Evolutionary conservation across 1,284 basidiomycete genomes (phyloP), one percentile per base, ranked within the genome.

Genomic region (Lentinula novae-zelandiae): DNA sequence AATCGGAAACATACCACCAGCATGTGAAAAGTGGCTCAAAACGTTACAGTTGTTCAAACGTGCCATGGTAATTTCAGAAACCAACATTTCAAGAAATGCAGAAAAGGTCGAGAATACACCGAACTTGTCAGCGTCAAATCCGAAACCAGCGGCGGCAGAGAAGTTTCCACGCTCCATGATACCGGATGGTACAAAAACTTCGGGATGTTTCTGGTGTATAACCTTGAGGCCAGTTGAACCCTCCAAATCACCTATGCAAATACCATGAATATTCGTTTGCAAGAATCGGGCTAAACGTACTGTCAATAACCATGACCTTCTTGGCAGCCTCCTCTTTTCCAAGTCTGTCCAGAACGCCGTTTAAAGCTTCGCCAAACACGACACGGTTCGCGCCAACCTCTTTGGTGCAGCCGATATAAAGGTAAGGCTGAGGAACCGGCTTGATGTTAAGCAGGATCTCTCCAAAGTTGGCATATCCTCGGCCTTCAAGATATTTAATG

Each of bases 1-100:
- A 27, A 20, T 13, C 13, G 20, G 9, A 20, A 40, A 74, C 78
- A 65, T 70, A 82, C 89, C 88, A 69, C 92, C 92, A 39, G 90
- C 88, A 75, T 94, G 92, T 27, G 91, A 93, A 78, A 93, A 94
- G 75, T 94, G 92, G 69, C 81, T 88, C 34, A 94, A 82, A 15
- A 94, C 85, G 69, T 94, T 94, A 78, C 90, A 91, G 69, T 88
- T 82, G 74, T 93, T 93, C 69, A 93, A 73, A 59, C 91, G 83
- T 15, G 92, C 92, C 92, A 94, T 94, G n/a, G 92, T 93, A 60
- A 93, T 77, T 71, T 94, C 92, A 2, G 91, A 93, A 62, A 93
- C 74, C 62, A 90, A 78, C 92, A 94, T 94, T 80, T 94, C 92
- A 63, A 93, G 78, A 80, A 94, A 94, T 4, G 92, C 92, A 54